A percentile compares a stretch with the other conserved stretches of the same genome.
These are phyloP conservation scores for Apostasia ramifera DNA, from an alignment of 106 monocot species.

Conservation along the genomic window DNA sequence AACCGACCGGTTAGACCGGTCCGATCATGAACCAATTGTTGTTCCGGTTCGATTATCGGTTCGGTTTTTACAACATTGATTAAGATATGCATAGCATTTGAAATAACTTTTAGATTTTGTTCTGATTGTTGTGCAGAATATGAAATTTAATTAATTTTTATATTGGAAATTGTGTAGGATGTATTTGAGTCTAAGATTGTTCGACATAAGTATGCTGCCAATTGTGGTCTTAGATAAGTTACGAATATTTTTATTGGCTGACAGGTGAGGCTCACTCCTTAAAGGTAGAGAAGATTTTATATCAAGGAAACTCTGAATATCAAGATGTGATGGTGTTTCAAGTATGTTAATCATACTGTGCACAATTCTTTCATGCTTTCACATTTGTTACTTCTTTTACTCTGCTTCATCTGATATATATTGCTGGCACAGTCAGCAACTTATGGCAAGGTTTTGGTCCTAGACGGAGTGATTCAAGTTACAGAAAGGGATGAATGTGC, in stretches of 20 bases:
- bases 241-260: background rate
- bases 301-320: constrained; percentile 43
- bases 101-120: no score
- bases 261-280: constrained; percentile 57
- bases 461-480: constrained; percentile 58
- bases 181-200: no score
- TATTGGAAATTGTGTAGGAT: no score
- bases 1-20: no score
- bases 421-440: constrained; percentile 34
- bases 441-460: constrained; percentile 51
- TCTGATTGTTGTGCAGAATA: no score
- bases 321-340: constrained; percentile 57
- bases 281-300: constrained; percentile 43
- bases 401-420: background rate
- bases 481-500: constrained; percentile 16
- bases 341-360: constrained; percentile 12
- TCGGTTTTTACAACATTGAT: no score
- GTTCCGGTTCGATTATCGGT: no score
- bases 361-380: background rate
- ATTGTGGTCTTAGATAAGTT: no score
- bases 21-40: no score
- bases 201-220: no score
- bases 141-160: no score
- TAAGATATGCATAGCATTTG: no score
- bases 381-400: background rate